These are phyloP conservation scores for Penicillium aurantiogriseum DNA, from an alignment of 2,329 filamentous ascomycete species.

Conservation along the genomic window DNA sequence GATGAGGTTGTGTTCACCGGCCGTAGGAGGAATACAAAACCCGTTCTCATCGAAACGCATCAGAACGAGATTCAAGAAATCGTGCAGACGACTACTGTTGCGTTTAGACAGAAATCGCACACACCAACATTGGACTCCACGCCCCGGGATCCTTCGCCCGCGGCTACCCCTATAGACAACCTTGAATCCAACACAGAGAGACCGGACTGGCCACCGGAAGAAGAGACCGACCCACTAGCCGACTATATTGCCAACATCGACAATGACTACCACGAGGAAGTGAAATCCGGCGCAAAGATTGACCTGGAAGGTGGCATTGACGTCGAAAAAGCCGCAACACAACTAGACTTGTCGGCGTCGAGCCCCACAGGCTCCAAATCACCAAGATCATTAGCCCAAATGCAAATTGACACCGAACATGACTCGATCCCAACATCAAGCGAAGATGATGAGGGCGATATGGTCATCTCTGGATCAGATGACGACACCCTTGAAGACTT, in stretches of 20 bases:
- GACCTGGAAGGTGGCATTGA: conserved; percentile 10
- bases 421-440: conserved; percentile 8
- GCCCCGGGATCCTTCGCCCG: neutral
- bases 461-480: conserved; percentile 10
- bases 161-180: neutral
- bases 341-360: neutral
- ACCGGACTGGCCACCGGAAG: conserved; percentile 35
- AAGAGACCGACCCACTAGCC: conserved; percentile 48
- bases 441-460: conserved; percentile 16
- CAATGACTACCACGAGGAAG: conserved; percentile 26
- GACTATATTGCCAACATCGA: conserved; percentile 45
- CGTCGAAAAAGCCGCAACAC: conserved; percentile 1
- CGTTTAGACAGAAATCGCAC: neutral
- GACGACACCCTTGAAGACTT: conserved; percentile 29
- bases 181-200: conserved; percentile 5
- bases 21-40: conserved; percentile 25
- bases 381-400: conserved; percentile 13
- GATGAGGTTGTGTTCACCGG: conserved; percentile 53
- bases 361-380: neutral
- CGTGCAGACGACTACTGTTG: neutral
- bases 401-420: conserved; percentile 15
- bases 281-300: neutral
- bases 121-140: neutral
- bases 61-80: conserved; percentile 16
- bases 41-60: conserved; percentile 14